Evolutionary conservation across 2,329 filamentous ascomycete species (phyloP), one percentile per base, ranked within the genome.

Genomic region (Periconia digitata): DNA sequence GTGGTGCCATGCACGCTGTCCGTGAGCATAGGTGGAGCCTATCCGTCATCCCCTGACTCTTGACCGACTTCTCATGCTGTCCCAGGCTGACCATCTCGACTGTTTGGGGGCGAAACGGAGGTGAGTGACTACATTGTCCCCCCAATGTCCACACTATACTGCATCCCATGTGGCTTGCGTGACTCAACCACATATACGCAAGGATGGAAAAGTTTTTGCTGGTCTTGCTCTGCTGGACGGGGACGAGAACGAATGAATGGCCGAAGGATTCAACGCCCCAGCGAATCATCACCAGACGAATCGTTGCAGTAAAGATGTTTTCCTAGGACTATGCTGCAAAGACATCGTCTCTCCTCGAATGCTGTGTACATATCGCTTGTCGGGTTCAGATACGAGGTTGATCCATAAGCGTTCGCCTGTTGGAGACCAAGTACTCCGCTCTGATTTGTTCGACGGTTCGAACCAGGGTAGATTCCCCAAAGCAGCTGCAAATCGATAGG

Each of bases 1-100:
- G 49, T 24, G 48, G 52, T 37, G 51, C 51, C 54, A 60, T 56
- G 45, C 54, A 35, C 40, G 16, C 38, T 37, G 18, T 40, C 59
- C 65, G 66, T 40, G 62, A 54, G 18, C 6, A 50, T 52, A 23
- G 40, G 55, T 43, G 27, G 18, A 51, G 45, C 46, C 49, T 50
- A 21, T 53, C 50, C 51, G 56, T 47, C 47, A 60, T 57, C 59
- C n/a, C n/a, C n/a, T n/a, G n/a, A n/a, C n/a, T n/a, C 59, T 66
- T 32, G 63, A 69, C 64, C 64, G 63, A 67, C 64, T 66, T 56
- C 54, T 62, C 34, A 49, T 48, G 49, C 45, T 47, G 27, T 39
- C 41, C 29, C 34, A 22, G 23, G 40, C 43, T 42, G 32, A 42
- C 38, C 23, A 21, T 21, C 23, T 21, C 23, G 32, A 39, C 18